These are phyloP conservation scores for Sporothrix brasiliensis DNA, from an alignment of 2,329 filamentous ascomycete genomes.

Conservation along the genomic window DNA sequence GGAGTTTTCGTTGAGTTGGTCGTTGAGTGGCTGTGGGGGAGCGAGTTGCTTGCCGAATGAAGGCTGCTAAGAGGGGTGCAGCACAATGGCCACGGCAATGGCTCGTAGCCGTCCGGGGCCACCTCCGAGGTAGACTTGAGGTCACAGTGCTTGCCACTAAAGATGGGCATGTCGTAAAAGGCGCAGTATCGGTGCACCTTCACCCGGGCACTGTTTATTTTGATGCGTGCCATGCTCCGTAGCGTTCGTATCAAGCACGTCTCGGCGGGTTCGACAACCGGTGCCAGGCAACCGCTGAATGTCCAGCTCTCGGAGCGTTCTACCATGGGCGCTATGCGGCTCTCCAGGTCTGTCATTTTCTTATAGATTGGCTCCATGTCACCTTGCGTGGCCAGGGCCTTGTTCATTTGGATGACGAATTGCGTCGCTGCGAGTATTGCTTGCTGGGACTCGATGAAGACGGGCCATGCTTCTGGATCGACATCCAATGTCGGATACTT, in stretches of 20 bases:
- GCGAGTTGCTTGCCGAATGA: conserved; percentile 30
- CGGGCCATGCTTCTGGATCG: conserved; percentile 50
- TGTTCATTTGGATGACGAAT: conserved; percentile 54
- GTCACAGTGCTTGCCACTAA: conserved; percentile 54
- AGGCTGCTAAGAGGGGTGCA: conserved; percentile 39
- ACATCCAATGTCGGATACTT: conserved; percentile 47
- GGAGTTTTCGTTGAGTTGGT: conserved; percentile 6
- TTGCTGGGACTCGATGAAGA: conserved; percentile 53
- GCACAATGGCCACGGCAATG: conserved; percentile 44
- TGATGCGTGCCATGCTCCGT: conserved; percentile 53
- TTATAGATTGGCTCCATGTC: conserved; percentile 48
- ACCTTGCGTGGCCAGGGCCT: conserved; percentile 44
- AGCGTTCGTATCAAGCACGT: conserved; percentile 49
- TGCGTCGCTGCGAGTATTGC: conserved; percentile 52
- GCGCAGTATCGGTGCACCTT: conserved; percentile 57
- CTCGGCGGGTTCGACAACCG: conserved; percentile 47
- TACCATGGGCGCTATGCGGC: conserved; percentile 45
- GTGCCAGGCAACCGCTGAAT: conserved; percentile 42
- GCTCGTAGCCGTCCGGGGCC: conserved; percentile 39
- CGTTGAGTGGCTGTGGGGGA: conserved; percentile 9
- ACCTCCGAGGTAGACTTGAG: conserved; percentile 44
- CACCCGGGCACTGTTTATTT: conserved; percentile 56
- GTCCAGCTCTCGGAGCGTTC: conserved; percentile 45
- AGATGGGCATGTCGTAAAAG: conserved; percentile 55
- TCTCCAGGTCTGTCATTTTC: conserved; percentile 49